Conservation (phyloP, 2,329 filamentous ascomycete genomes). For the Fusarium sterilihyphosum region DNA sequence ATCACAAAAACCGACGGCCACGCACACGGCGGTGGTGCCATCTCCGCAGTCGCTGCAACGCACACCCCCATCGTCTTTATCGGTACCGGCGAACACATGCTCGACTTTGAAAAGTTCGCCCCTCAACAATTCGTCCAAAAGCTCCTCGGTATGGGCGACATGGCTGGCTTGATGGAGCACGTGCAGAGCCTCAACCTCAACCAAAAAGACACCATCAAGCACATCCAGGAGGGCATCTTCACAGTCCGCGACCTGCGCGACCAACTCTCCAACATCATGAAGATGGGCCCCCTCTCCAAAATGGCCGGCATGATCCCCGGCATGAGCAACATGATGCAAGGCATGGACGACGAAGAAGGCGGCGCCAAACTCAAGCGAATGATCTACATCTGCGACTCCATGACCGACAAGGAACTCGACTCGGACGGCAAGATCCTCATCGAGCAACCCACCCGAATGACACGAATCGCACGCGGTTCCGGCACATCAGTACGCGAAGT, state of each 20-base stretch:
- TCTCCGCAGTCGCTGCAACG: conserved; percentile 95
- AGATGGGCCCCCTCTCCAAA: conserved; percentile 97
- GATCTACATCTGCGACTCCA: conserved; percentile 99
- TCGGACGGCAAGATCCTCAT: conserved; percentile 94
- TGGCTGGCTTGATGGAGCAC: conserved; percentile 93
- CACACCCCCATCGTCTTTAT: conserved; percentile 98
- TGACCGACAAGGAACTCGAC: conserved; percentile 96
- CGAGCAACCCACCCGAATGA: conserved; percentile 92
- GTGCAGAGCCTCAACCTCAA: conserved; percentile 95
- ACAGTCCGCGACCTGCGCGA: conserved; percentile 94
- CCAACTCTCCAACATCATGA: conserved; percentile 98
- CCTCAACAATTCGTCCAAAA: conserved; percentile 95
- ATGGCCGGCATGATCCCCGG: conserved; percentile 99
- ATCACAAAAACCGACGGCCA: conserved; percentile 99
- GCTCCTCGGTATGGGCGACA: conserved; percentile 95
- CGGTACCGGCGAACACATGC: conserved; percentile 96
- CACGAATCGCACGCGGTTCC: conserved; percentile 86
- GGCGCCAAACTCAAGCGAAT: conserved; percentile 92
- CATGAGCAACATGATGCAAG: conserved; percentile 90
- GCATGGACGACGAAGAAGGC: conserved; percentile 98
- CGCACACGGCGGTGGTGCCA: conserved; percentile 94
- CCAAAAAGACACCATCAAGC: conserved; percentile 99
- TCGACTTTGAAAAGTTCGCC: conserved; percentile 92
- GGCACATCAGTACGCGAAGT: conserved; percentile 93
- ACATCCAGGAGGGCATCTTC: conserved; percentile 96